Base-by-base conservation (phyloP, 768 basidiomycete genomes). In the Tricholoma bakamatsutake region DNA sequence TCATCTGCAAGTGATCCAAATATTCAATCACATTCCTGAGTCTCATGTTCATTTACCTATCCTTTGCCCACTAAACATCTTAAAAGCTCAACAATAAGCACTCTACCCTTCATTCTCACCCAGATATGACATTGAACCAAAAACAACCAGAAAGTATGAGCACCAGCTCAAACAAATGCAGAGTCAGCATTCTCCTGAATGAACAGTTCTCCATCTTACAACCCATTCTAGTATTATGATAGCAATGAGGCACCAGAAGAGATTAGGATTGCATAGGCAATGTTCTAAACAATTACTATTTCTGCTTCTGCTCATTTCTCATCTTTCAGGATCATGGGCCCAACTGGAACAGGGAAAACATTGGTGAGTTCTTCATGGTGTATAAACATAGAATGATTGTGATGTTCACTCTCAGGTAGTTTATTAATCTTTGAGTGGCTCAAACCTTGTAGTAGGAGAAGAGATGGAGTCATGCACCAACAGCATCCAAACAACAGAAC, bases 381-480 rank as follows among this genome's bases (percentile, higher is more conserved):
- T 10, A 21, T 31, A 10, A n/a, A 15, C 21, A 4, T 1, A 27
- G 31, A 17, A 2, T 9, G 28, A 37, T 48, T 2, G 17, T 42
- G n/a, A 4, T 28, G 13, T 34, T 17, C 24, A 4, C 6, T 24
- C 5, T 48, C 28, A 37, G 10, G 9, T 57, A 82, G 82, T 82
- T 84, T 53, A 78, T 83, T 64, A 83, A 83, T 58, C 61, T 74
- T 68, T 75, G 47, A 83, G 80, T 60, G 79, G 78, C 10, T 79
- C 79, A 9, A 62, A 69, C 40, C 61, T 83, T 17, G 68, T 67
- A 12, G 73, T 83, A 13, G 80, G 80, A 18, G 64, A 62, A 4
- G 72, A 73, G 4, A 67, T 82, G 30, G 68, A 76, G 52, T 84
- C 82, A 12, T 83, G 79, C 58, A 84, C 83, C 0, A 69, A 64